These are phyloP conservation scores for Babesia divergens DNA, from an alignment of 169 alveolate species.

Conservation along the genomic window DNA sequence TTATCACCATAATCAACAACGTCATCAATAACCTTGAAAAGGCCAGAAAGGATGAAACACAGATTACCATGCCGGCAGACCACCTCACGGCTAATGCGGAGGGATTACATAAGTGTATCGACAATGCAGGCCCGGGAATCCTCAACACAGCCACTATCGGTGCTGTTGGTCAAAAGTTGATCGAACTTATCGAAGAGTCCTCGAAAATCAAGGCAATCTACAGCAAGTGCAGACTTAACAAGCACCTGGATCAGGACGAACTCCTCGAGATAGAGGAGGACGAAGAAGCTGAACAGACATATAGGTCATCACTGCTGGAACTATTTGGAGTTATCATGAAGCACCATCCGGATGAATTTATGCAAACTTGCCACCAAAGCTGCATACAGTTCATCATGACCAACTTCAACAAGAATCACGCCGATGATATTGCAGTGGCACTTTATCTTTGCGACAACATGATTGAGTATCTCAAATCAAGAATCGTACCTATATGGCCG, in stretches of 20 bases:
- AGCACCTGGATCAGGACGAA: constrained; percentile 78
- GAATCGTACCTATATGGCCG: constrained; percentile 72
- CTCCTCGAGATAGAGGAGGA: constrained; percentile 67
- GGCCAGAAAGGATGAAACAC: constrained; percentile 62
- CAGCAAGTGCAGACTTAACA: constrained; percentile 65
- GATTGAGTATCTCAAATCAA: constrained; percentile 71
- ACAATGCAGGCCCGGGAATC: constrained; percentile 77
- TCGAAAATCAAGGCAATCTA: constrained; percentile 54
- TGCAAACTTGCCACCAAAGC: constrained; percentile 69
- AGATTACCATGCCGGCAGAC: constrained; percentile 59
- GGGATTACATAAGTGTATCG: constrained; percentile 74
- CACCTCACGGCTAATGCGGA: constrained; percentile 69
- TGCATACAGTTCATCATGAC: constrained; percentile 63
- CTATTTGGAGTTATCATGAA: constrained; percentile 74
- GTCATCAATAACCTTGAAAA: constrained; percentile 53
- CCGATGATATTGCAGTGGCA: constrained; percentile 78
- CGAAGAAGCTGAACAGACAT: constrained; percentile 77
- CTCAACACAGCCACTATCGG: constrained; percentile 34
- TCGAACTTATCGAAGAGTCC: constrained; percentile 50
- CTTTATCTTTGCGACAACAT: constrained; percentile 81
- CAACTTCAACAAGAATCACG: constrained; percentile 48
- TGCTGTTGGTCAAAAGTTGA: constrained; percentile 37
- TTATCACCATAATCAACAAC: constrained; percentile 49
- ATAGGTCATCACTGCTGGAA: constrained; percentile 76
- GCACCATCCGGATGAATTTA: constrained; percentile 76